phyloP scores from a whole-genome alignment of 176 grass and related monocot species.

The Otatea glauca region DNA sequence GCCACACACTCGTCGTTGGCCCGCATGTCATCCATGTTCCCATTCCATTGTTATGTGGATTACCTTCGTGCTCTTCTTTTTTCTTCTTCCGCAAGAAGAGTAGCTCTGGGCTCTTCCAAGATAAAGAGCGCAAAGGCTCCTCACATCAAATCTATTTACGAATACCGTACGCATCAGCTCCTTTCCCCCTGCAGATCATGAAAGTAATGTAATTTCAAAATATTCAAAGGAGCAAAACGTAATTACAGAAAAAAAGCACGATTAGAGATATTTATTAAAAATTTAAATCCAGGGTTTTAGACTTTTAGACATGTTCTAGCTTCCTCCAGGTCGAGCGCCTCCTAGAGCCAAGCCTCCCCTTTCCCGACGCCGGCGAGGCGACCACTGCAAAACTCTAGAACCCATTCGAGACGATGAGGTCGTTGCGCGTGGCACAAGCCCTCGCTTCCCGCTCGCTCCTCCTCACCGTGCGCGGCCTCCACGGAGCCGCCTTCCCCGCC shows the following conservation, averaged over 20 bases:
- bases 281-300: slow-evolving; percentile 7
- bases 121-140: background rate
- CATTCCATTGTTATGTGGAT: background rate
- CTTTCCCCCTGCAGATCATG: accelerated
- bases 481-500: slow-evolving; percentile 21
- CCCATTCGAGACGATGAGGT: slow-evolving; percentile 40
- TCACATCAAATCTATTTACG: background rate
- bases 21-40: background rate
- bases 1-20: accelerated
- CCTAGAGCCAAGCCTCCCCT: background rate
- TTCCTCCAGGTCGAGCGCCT: background rate
- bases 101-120: background rate
- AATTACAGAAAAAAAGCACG: too few species aligned
- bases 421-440: slow-evolving; percentile 50
- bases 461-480: slow-evolving; percentile 41
- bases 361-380: background rate
- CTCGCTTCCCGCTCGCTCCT: slow-evolving; percentile 55
- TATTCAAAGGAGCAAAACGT: accelerated
- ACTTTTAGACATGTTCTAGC: slow-evolving; percentile 31
- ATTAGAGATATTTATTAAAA: background rate
- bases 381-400: slow-evolving; percentile 9
- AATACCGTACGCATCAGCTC: accelerated
- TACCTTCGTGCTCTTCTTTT: background rate
- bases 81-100: slow-evolving; percentile 30
- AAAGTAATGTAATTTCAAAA: background rate